Evolutionary conservation across 2,329 filamentous ascomycete genomes (phyloP).

Genomic region (Allantophomopsis lycopodina): DNA sequence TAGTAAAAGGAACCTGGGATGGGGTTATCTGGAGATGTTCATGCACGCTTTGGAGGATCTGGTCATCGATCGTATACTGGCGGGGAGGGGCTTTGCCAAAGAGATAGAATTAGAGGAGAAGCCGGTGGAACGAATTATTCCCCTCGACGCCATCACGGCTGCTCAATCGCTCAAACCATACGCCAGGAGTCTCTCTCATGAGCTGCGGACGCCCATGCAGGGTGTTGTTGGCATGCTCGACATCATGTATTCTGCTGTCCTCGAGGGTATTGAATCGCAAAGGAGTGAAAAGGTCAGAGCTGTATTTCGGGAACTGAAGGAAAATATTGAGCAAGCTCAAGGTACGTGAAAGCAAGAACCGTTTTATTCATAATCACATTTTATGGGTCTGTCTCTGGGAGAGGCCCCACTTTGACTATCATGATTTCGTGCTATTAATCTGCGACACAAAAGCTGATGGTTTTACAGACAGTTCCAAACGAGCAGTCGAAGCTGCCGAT

Average conservation of each 20-base stretch:
- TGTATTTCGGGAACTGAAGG: conserved; percentile 48
- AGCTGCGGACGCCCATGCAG: conserved; percentile 62
- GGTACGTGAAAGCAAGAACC: conserved; percentile 22
- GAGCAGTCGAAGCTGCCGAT: conserved; percentile 60
- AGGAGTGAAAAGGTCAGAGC: conserved; percentile 32
- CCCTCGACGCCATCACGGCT: conserved; percentile 39
- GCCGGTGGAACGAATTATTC: conserved; percentile 27
- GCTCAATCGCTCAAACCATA: conserved; percentile 57
- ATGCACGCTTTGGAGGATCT: conserved; percentile 56
- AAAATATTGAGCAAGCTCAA: conserved; percentile 60
- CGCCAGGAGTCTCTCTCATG: conserved; percentile 59
- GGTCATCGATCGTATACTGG: conserved; percentile 41
- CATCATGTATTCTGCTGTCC: conserved; percentile 61
- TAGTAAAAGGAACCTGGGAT: conserved; percentile 38
- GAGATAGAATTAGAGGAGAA: conserved; percentile 14
- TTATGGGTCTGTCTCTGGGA: neutral
- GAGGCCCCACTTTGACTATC: conserved; percentile 1
- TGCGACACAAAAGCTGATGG: conserved; percentile 1
- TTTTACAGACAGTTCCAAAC: conserved; percentile 47
- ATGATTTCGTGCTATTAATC: neutral
- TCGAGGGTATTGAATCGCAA: conserved; percentile 46
- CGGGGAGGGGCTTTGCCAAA: conserved; percentile 31
- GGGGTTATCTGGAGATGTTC: conserved; percentile 54
- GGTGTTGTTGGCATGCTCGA: conserved; percentile 65
- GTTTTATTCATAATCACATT: too few relatives aligned